A percentile compares a stretch with the other conserved stretches of the same genome.
Evolutionary conservation across 2,329 filamentous ascomycete species (phyloP).

Genomic region (Ilyonectria sp.): DNA sequence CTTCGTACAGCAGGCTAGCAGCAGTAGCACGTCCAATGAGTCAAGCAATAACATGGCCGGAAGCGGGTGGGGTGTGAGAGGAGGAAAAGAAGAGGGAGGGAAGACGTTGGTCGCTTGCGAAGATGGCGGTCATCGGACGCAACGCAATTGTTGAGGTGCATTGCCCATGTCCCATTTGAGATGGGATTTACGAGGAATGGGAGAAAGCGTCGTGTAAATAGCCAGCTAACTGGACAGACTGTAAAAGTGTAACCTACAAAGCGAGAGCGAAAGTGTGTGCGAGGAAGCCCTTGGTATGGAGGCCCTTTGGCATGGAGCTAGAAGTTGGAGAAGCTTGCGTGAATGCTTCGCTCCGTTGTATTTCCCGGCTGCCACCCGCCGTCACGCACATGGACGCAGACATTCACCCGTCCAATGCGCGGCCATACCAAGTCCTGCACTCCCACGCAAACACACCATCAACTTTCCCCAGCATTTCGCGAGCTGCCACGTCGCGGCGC

Average conservation of each 20-base stretch:
- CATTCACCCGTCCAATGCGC: constrained; percentile 8
- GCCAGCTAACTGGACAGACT: neutral
- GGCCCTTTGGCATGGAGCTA: constrained; percentile 9
- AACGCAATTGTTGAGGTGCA: neutral
- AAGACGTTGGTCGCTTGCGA: neutral
- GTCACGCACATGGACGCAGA: neutral
- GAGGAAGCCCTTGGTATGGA: too few species aligned
- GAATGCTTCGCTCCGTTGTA: constrained; percentile 20
- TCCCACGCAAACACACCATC: constrained; percentile 13
- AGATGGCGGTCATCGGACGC: constrained; percentile 4
- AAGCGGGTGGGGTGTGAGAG: constrained; percentile 4
- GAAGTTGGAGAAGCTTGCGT: constrained; percentile 20
- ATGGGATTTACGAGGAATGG: constrained; percentile 8
- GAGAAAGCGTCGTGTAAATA: constrained; percentile 8
- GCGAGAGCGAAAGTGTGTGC: neutral
- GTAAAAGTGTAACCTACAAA: neutral
- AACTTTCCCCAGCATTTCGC: neutral
- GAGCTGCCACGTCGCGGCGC: constrained; percentile 18
- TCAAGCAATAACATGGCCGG: neutral
- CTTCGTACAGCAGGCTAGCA: constrained; percentile 4
- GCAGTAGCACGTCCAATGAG: constrained; percentile 6
- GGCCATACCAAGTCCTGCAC: constrained; percentile 5
- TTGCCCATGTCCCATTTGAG: neutral
- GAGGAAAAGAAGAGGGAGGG: neutral
- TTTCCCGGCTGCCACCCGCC: constrained; percentile 3